phyloP scores from a whole-genome alignment of 2,329 filamentous ascomycete species.

The Fusarium sp. region DNA sequence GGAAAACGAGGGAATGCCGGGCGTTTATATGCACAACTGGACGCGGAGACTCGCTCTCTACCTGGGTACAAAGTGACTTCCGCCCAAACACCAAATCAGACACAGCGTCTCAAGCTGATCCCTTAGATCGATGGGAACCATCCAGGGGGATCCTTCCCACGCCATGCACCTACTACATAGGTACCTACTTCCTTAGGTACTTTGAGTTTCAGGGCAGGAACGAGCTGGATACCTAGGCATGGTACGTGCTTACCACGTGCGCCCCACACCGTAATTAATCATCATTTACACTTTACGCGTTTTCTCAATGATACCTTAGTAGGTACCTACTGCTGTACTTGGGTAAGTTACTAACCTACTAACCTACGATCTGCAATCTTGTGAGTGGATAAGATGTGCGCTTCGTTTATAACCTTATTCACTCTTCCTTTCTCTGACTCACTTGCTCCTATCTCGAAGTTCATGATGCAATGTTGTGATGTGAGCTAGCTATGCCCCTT shows the following conservation, averaged over 20 bases:
- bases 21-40: constrained; percentile 59
- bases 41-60: constrained; percentile 32
- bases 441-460: neutral
- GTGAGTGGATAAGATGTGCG: neutral
- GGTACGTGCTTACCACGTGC: constrained; percentile 19
- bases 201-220: constrained; percentile 10
- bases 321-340: neutral
- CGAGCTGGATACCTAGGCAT: constrained; percentile 13
- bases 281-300: constrained; percentile 13
- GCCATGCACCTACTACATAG: neutral
- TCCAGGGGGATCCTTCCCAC: constrained; percentile 7
- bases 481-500: neutral
- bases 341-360: neutral
- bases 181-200: neutral
- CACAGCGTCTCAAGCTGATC: constrained; percentile 32
- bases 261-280: constrained; percentile 15
- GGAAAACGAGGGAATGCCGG: constrained; percentile 51
- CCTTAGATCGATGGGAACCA: constrained; percentile 14
- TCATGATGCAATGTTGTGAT: neutral
- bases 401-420: neutral
- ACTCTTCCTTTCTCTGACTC: constrained; percentile 8
- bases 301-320: constrained; percentile 1
- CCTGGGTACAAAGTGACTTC: constrained; percentile 6
- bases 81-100: constrained; percentile 29
- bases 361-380: neutral